Percentiles rank a stretch among this genome's conserved stretches.
phyloP scores from a whole-genome alignment of 1,139 yeast species.

The Zygosaccharomyces sapae region DNA sequence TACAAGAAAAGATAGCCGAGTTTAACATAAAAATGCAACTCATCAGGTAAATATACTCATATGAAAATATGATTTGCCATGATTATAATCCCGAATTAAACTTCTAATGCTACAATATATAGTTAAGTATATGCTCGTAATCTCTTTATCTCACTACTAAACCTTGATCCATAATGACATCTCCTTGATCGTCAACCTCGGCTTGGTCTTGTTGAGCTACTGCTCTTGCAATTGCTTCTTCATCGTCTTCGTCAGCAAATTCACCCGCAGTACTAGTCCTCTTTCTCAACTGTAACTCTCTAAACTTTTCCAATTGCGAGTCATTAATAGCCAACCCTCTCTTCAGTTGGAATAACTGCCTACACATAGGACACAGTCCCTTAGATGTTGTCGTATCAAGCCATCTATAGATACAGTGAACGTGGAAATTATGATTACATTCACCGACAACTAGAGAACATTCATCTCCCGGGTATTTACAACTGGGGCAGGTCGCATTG shows the following conservation, averaged over 20 bases:
- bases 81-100: no score
- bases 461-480: conserved; percentile 77
- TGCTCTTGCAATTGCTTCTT: conserved; percentile 7
- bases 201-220: conserved; percentile 11
- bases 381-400: conserved; percentile 69
- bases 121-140: not conserved
- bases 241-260: conserved; percentile 12
- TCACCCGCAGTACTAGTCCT: conserved; percentile 16
- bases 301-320: conserved; percentile 21
- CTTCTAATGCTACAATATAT: not conserved
- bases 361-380: conserved; percentile 91
- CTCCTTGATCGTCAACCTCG: conserved; percentile 14
- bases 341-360: conserved; percentile 54
- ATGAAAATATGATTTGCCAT: no score
- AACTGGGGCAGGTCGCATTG: conserved; percentile 86
- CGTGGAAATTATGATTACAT: conserved; percentile 83
- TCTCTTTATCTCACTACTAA: conserved; percentile 11
- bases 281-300: conserved; percentile 14
- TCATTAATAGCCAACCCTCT: conserved; percentile 25
- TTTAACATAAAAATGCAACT: no score
- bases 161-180: conserved; percentile 16
- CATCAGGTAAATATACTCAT: no score
- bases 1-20: no score
- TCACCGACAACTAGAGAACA: conserved; percentile 73
- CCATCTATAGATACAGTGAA: conserved; percentile 83